These are phyloP conservation scores for Cutaneotrichosporon sp. DNA, from an alignment of 1,284 basidiomycete genomes.

Conservation along the genomic window DNA sequence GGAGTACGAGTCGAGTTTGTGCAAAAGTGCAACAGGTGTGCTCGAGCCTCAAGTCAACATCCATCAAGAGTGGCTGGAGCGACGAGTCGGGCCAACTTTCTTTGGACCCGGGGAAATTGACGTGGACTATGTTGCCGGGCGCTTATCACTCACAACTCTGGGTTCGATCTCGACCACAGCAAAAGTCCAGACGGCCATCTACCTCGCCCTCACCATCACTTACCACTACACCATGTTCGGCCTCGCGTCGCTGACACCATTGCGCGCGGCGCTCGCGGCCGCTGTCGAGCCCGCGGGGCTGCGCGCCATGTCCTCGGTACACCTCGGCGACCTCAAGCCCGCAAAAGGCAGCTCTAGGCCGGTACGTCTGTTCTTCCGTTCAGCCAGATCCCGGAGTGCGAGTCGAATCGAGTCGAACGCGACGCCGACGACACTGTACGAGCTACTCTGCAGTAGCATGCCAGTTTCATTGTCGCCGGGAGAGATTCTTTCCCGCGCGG, in stretches of 20 bases:
- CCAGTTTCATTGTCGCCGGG: not conserved
- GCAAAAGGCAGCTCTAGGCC: slow-evolving; percentile 37
- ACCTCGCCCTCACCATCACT: not conserved
- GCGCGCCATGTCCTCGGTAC: slow-evolving; percentile 26
- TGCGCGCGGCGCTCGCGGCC: slow-evolving; percentile 6
- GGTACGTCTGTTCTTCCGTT: slow-evolving; percentile 21
- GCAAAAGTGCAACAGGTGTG: no score
- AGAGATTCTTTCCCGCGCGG: not conserved
- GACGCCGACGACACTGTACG: not conserved
- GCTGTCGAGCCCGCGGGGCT: slow-evolving; percentile 15
- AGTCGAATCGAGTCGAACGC: not conserved
- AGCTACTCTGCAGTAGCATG: no score
- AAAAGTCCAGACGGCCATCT: not conserved
- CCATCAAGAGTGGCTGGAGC: not conserved
- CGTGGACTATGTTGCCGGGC: no score
- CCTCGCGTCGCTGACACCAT: not conserved
- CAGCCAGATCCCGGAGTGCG: not conserved
- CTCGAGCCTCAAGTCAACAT: not conserved
- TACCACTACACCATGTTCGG: slow-evolving; percentile 2
- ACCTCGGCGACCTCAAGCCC: slow-evolving; percentile 34
- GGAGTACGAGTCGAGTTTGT: not conserved
- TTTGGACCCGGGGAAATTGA: no score
- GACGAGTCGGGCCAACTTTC: no score
- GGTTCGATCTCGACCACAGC: no score
- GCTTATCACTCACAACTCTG: no score